Evolutionary conservation across 106 monocot genomes (phyloP), one percentile per base, ranked within the genome.

Genomic region (Iris macrosiphon): DNA sequence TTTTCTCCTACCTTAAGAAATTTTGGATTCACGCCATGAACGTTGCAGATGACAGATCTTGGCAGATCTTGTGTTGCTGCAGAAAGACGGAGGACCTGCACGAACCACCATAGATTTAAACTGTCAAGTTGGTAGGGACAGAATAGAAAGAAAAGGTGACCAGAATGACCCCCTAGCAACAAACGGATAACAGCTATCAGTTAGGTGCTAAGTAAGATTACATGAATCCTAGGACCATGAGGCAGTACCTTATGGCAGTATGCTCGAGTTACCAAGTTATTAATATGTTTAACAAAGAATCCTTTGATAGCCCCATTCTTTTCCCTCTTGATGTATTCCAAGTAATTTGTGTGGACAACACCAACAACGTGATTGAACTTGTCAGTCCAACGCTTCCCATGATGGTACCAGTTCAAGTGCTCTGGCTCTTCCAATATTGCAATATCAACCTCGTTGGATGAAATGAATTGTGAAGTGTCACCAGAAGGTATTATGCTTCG

Each of bases 341-440:
- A 60, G 68, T 99, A 99, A 78, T 99, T 99, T 68, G 98, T 99
- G 71, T 99, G 98, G 40, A 91, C 91, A 42, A 99, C 70, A 22
- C 98, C 98, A 52, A 99, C 64, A 19, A 99, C 98, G 65, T 87
- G 87, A 70, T 92, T 99, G 57, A 99, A 99, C 50, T 87, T 99
- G 63, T 92, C 91, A 15, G 98, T 91, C 98, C 98, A 99, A 12
- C 91, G 90, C 61, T 72, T 87, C 8, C 98, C 98, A 74, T 99
- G 98, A 71, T 99, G 87, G 58, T 99, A 99, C 98, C 98, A 99
- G 70, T 99, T 99, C 53, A 99, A 70, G 71, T 99, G 98, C 66
- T 99, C 98, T 15, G 98, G 91, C 65, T 99, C 91, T 73, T 99
- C 98, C 12, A 99, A 52, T 70, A 99, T 92, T 10, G 98, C 98